phyloP scores from a whole-genome alignment of 1,284 basidiomycete species.

The Pholiota adiposa region DNA sequence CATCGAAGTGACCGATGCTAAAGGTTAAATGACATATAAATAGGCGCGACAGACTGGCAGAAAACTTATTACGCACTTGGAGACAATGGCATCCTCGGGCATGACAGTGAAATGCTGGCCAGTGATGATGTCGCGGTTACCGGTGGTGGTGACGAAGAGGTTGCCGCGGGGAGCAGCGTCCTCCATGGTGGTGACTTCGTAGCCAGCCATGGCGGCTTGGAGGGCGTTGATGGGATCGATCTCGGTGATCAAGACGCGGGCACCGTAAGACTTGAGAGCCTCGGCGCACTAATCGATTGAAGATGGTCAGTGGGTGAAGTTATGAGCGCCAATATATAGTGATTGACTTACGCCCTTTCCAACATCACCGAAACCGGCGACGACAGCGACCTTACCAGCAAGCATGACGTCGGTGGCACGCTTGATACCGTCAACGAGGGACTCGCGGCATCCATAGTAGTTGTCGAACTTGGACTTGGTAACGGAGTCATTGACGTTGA shows the following conservation, averaged over 20 bases:
- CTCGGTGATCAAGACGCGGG: constrained; percentile 96
- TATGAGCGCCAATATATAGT: constrained; percentile 7
- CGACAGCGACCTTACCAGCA: constrained; percentile 98
- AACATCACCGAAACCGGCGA: constrained; percentile 99
- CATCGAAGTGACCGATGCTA: constrained; percentile 97
- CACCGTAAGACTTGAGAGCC: constrained; percentile 95
- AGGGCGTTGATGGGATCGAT: constrained; percentile 99
- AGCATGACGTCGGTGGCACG: constrained; percentile 99
- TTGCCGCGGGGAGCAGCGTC: constrained; percentile 89
- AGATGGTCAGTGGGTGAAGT: constrained; percentile 13
- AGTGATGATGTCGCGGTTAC: constrained; percentile 98
- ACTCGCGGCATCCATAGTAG: constrained; percentile 98
- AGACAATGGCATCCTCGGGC: constrained; percentile 99
- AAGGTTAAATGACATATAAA: constrained; percentile 1
- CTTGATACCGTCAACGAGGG: constrained; percentile 99
- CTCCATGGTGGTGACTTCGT: constrained; percentile 99
- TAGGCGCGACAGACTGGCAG: neutral
- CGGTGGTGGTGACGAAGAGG: constrained; percentile 98
- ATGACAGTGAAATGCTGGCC: constrained; percentile 92
- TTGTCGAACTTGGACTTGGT: constrained; percentile 99
- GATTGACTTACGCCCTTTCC: constrained; percentile 89
- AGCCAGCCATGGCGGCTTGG: constrained; percentile 99
- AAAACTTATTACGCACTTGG: constrained; percentile 72
- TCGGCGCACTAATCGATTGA: constrained; percentile 81
- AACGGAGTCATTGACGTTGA: constrained; percentile 99